Conservation (phyloP, 306 rosid species). For the Hippophae tibetana region DNA sequence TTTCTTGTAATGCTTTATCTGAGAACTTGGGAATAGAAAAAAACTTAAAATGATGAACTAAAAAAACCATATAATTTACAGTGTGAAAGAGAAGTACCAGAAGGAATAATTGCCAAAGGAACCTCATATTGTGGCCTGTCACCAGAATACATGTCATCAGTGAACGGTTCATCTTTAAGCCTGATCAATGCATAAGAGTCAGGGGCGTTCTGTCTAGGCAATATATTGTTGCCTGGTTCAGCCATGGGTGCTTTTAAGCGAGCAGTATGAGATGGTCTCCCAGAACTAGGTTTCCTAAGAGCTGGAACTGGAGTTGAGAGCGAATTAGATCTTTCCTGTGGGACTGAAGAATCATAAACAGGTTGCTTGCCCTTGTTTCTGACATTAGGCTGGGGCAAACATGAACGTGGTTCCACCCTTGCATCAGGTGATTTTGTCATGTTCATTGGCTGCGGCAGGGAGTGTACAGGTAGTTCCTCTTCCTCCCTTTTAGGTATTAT, state of each 20-base stretch:
- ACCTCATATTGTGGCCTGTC: constrained; percentile 26
- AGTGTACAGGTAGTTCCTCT: constrained; percentile 22
- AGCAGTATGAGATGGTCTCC: constrained; percentile 18
- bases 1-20: no score
- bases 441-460: constrained; percentile 26
- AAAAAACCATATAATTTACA: not conserved
- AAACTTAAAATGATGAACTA: constrained; percentile 2
- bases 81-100: constrained; percentile 37
- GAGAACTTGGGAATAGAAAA: no score
- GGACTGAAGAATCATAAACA: constrained; percentile 10
- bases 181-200: constrained; percentile 28
- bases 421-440: constrained; percentile 14
- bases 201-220: constrained; percentile 26
- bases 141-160: constrained; percentile 25
- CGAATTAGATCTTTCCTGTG: not conserved
- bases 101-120: constrained; percentile 53
- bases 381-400: constrained; percentile 20
- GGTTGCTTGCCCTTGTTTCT: constrained; percentile 71
- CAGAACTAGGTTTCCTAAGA: constrained; percentile 26
- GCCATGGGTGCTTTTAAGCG: constrained; percentile 29
- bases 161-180: constrained; percentile 84
- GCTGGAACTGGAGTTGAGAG: constrained; percentile 16
- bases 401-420: constrained; percentile 26
- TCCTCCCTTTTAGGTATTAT: constrained; percentile 48
- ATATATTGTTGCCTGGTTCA: constrained; percentile 22